These are phyloP conservation scores for Filobasidium wieringae DNA, from an alignment of 768 basidiomycete genomes.

Conservation along the genomic window DNA sequence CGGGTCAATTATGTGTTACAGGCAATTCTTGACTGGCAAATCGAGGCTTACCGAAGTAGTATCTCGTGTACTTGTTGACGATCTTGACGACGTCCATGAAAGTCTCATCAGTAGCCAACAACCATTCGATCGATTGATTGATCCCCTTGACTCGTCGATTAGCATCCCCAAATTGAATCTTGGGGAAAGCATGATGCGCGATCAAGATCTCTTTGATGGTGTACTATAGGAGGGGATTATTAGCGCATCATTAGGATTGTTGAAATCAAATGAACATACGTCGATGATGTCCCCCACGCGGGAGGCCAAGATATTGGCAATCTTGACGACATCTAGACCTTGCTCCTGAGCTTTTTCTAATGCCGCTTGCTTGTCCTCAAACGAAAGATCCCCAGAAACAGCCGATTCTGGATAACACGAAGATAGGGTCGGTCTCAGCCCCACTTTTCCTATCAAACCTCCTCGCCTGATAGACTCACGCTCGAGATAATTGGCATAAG, in stretches of 20 bases:
- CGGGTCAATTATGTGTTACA: neutral
- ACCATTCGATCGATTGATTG: slow-evolving; percentile 87
- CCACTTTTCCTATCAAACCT: neutral
- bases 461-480: slow-evolving; percentile 22
- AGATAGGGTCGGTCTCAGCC: neutral
- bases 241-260: too few relatives aligned
- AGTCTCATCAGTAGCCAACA: slow-evolving; percentile 62
- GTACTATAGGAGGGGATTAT: neutral
- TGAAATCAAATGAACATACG: neutral
- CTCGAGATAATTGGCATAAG: slow-evolving; percentile 80
- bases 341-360: slow-evolving; percentile 68
- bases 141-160: slow-evolving; percentile 43
- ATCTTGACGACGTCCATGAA: slow-evolving; percentile 68
- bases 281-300: neutral
- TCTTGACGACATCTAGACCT: slow-evolving; percentile 59
- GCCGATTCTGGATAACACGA: slow-evolving; percentile 17
- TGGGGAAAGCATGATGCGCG: slow-evolving; percentile 21
- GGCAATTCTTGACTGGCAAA: neutral
- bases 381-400: slow-evolving; percentile 36
- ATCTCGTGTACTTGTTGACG: slow-evolving; percentile 74
- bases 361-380: slow-evolving; percentile 55
- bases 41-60: slow-evolving; percentile 62
- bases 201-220: slow-evolving; percentile 13
- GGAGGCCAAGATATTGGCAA: neutral
- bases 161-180: slow-evolving; percentile 28